Conservation (phyloP, 805 yeast species). For the Lipomyces kockii region DNA sequence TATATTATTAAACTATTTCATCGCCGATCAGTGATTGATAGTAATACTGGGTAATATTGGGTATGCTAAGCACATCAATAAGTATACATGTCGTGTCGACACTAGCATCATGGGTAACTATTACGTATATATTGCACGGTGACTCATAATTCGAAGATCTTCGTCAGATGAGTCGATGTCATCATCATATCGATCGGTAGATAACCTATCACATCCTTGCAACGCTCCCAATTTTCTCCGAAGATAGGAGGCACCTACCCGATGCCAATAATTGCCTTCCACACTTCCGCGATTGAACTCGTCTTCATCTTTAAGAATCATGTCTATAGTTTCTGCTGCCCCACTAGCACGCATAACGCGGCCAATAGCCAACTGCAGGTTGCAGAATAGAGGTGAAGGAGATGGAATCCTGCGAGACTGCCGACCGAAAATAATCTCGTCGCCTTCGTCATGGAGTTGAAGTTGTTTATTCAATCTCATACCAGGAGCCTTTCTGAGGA, state of each 20-base stretch:
- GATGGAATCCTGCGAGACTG: too few relatives aligned
- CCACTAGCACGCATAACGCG: conserved; percentile 7
- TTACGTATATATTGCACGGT: not conserved
- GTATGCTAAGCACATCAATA: too few relatives aligned
- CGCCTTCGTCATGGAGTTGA: too few relatives aligned
- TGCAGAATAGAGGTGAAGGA: conserved; percentile 7
- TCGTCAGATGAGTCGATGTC: not conserved
- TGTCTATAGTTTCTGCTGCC: conserved; percentile 1
- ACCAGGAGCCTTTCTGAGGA: too few relatives aligned
- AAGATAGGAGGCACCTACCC: not conserved
- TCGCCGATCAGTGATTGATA: too few relatives aligned
- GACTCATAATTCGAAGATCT: not conserved
- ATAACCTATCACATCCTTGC: not conserved
- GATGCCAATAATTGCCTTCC: not conserved
- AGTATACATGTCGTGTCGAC: too few relatives aligned
- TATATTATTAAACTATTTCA: too few relatives aligned
- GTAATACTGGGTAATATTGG: too few relatives aligned
- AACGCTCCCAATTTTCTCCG: not conserved
- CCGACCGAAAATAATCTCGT: too few relatives aligned
- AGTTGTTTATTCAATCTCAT: too few relatives aligned
- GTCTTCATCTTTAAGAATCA: conserved; percentile 3
- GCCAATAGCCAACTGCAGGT: conserved; percentile 2
- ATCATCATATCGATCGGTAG: not conserved
- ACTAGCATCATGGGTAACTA: too few relatives aligned
- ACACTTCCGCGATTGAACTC: not conserved